Percentiles rank a stretch among this genome's conserved stretches.
These are phyloP conservation scores for Aureobasidium sp. DNA, from an alignment of 2,329 filamentous ascomycete genomes.

Conservation along the genomic window DNA sequence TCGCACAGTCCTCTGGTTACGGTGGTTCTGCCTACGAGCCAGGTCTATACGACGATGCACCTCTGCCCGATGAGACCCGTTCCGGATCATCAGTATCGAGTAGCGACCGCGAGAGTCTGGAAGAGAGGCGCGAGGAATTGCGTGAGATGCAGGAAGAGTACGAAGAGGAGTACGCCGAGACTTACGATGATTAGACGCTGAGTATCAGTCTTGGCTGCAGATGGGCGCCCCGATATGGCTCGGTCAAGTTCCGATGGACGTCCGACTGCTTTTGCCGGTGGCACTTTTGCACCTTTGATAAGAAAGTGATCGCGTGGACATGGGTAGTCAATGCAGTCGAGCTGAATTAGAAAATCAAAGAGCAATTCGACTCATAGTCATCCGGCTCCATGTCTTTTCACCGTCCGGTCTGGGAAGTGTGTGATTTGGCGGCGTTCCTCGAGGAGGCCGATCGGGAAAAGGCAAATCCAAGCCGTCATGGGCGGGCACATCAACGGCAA, in stretches of 20 bases:
- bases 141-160: constrained; percentile 60
- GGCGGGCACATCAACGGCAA: constrained; percentile 2
- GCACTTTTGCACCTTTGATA: too few relatives aligned
- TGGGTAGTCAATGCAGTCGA: neutral
- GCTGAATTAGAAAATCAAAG: neutral
- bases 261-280: too few relatives aligned
- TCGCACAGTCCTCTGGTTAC: constrained; percentile 21
- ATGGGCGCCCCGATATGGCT: neutral
- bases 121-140: constrained; percentile 35
- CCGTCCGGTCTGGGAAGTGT: neutral
- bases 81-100: constrained; percentile 33
- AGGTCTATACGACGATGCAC: constrained; percentile 20
- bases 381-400: neutral
- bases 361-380: neutral
- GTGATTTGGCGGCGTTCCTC: neutral
- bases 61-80: constrained; percentile 19
- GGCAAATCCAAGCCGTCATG: constrained; percentile 1
- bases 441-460: constrained; percentile 4
- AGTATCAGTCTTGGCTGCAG: neutral
- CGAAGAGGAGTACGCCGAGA: constrained; percentile 56
- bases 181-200: constrained; percentile 33
- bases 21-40: constrained; percentile 20
- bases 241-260: neutral
- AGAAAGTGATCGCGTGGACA: neutral
- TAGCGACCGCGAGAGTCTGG: constrained; percentile 58